Evolutionary conservation across 129 eudicot species (phyloP).

Genomic region (Kitagawia praeruptora): DNA sequence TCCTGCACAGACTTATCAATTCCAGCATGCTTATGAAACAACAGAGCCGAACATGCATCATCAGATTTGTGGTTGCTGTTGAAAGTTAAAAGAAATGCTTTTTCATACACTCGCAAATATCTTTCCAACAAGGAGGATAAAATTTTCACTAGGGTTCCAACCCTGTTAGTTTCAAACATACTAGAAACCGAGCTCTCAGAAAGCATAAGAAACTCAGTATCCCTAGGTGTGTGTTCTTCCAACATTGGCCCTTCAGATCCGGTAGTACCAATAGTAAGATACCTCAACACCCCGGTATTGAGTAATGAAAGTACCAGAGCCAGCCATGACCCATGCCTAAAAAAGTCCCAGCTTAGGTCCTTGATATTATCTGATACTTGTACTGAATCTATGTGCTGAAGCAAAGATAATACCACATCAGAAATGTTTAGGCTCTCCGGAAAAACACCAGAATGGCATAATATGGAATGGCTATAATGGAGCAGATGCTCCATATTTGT

Average conservation of each 20-base stretch:
- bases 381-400: constrained; percentile 51
- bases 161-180: constrained; percentile 32
- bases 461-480: constrained; percentile 46
- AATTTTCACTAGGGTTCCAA: constrained; percentile 29
- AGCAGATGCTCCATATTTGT: constrained; percentile 45
- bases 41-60: constrained; percentile 40
- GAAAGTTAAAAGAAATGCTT: constrained; percentile 48
- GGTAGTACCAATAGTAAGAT: constrained; percentile 28
- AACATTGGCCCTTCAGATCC: constrained; percentile 18
- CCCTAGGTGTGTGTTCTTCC: constrained; percentile 40
- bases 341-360: constrained; percentile 68
- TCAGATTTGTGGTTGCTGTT: constrained; percentile 23
- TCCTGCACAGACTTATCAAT: constrained; percentile 50
- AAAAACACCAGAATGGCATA: constrained; percentile 29
- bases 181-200: constrained; percentile 36
- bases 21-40: constrained; percentile 65
- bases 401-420: constrained; percentile 36
- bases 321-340: constrained; percentile 74
- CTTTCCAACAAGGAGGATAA: constrained; percentile 44
- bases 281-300: constrained; percentile 35
- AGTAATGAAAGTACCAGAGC: constrained; percentile 62
- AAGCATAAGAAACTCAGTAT: constrained; percentile 39
- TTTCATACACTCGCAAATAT: constrained; percentile 52
- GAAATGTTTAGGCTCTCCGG: constrained; percentile 23
- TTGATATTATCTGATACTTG: constrained; percentile 29